Conservation (phyloP, 192 early-diverging fungal genomes). For the Piromyces finnis region DNA sequence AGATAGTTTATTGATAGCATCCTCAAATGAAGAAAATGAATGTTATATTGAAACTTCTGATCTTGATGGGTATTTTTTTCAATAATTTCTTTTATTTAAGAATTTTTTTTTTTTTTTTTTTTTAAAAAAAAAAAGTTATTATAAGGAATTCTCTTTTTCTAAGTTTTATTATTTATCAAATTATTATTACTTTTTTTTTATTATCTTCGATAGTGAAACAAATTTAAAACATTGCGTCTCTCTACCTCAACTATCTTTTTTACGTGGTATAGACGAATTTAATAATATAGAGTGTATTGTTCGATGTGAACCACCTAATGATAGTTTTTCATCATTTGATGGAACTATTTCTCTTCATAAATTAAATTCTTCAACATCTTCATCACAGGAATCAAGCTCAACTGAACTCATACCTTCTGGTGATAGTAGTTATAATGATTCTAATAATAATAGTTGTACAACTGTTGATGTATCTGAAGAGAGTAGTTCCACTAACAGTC, state of each 20-base stretch:
- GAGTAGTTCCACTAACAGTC: background rate
- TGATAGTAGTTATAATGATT: background rate
- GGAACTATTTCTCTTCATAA: background rate
- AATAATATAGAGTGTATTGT: background rate
- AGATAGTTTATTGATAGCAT: conserved; percentile 53
- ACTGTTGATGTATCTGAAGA: background rate
- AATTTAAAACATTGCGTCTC: background rate
- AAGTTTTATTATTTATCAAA: too few relatives aligned
- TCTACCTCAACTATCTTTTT: background rate
- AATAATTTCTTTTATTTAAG: too few relatives aligned
- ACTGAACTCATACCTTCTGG: background rate
- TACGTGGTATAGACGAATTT: background rate
- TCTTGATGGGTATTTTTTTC: conserved; percentile 37
- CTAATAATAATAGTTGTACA: background rate
- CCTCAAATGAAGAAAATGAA: conserved; percentile 47
- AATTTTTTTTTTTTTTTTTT: too few relatives aligned
- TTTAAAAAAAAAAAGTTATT: too few relatives aligned
- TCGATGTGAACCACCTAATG: background rate
- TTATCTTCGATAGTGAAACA: too few relatives aligned
- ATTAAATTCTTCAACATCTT: background rate
- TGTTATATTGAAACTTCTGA: conserved; percentile 77
- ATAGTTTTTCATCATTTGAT: background rate
- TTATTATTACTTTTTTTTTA: background rate
- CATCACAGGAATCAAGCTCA: background rate
- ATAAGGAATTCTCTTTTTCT: too few relatives aligned